Evolutionary conservation across 176 grass and related monocot genomes (phyloP), one percentile per base, ranked within the genome.

Genomic region (Aegilops tauschii): DNA sequence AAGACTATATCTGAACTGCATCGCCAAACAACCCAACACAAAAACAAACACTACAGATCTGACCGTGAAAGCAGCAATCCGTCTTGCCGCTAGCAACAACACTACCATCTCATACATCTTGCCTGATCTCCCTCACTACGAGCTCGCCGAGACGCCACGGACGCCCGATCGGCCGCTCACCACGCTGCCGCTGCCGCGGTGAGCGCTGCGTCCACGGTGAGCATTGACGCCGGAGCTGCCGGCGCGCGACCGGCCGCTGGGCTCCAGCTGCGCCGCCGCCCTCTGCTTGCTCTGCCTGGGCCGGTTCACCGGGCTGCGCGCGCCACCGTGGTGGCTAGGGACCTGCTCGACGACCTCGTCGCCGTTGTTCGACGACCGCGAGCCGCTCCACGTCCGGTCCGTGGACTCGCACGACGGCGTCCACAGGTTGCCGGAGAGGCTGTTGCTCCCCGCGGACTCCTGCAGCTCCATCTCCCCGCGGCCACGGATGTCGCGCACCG

Each of bases 381-480:
- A 90, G 8, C 71, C 30, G 76, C 84, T 87, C 84, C 87, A 95
- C 82, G 91, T 90, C 66, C 90, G 84, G 64, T 95, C 92, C 11
- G 86, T 85, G n/a, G 96, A 98, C 47, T 77, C 96, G 88, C 92
- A 91, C 3, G 97, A 73, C 2, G 76, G 90, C 42, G 92, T 86
- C 87, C 87, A 95, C n/a, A 78, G 88, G 27, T 91, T 77, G 12
- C 86, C 88, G 4, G 79, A 83, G 40, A 98, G 78, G 65, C 90
- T 98, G 79, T 96, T 98, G 87, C 96, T 98, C 71, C 96, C 93
- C 2, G 93, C 96, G 0, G 93, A 94, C 66, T 98, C 96, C 83
- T 98, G 96, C 2, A 92, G 90, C 82, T 94, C 95, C 9, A 85
- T 49, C 37, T 92, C 93, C 65, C 49, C 66, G 7, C 80, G 82